Evolutionary conservation across 352 stramenopile genomes (phyloP), one percentile per base, ranked within the genome.

Genomic region (Aphanomyces astaci): DNA sequence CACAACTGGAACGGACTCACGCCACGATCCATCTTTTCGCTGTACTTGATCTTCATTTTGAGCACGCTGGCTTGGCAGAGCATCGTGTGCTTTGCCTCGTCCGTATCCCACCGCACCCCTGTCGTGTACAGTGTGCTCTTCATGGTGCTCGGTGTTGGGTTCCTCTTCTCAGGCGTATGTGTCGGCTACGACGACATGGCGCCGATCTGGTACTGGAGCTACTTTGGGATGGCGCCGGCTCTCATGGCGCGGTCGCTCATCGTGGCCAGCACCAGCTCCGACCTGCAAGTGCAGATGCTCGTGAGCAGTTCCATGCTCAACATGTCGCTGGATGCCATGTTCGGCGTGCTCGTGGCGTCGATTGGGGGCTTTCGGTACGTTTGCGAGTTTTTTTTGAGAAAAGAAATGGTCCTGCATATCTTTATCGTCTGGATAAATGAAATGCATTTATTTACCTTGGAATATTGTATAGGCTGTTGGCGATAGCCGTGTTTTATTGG

Each of bases 21-120:
- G 31, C 17, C 43, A 10, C 62, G 62, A n/a, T 46, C 28, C 30
- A 30, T 68, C 51, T 59, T 68, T 4, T 57, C 62, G 46, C 51
- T 68, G 28, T 68, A 60, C 33, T 32, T 68, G 15, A 68, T 68
- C 28, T 68, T 68, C 36, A 68, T 68, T 43, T 31, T 68, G 27
- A 51, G 62, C 43, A 68, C 62, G 22, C 33, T 30, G 10, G 62
- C 62, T 13, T 68, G 62, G 62, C 62, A 68, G 51, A 56, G 33
- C 27, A n/a, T 68, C 51, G 48, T 68, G 27, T 68, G 62, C 51
- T 68, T 57, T 68, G 62, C 62, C 3, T 68, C 15, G 3, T 40
- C 62, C 30, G 17, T 68, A 5, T 59, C 40, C n/a, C 56, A 68
- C 31, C 53, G 51, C 32, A 68, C 48, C 19, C 62, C 62, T 15